phyloP scores from a whole-genome alignment of 1,284 basidiomycete species.

The Ceratobasidium sp. region DNA sequence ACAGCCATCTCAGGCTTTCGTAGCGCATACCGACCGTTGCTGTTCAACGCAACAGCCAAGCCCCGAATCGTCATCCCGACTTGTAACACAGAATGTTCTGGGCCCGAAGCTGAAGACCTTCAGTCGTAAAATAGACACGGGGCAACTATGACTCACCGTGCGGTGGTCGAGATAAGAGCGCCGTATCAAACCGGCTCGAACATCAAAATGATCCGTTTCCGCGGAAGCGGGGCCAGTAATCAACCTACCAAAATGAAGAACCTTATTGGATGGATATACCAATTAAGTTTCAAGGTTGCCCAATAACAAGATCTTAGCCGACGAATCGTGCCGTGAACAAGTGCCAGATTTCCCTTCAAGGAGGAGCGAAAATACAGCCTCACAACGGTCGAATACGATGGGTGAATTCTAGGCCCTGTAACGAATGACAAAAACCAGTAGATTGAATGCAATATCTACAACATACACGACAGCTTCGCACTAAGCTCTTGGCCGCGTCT shows the following conservation, averaged over 20 bases:
- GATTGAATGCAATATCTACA: constrained; percentile 3
- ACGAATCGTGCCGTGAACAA: not conserved
- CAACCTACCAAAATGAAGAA: not conserved
- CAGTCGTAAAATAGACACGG: not conserved
- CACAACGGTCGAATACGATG: not conserved
- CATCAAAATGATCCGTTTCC: constrained; percentile 13
- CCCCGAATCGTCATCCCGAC: constrained; percentile 4
- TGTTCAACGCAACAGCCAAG: constrained; percentile 58
- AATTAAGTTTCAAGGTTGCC: not conserved
- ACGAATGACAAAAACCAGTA: not conserved
- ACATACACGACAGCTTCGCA: not conserved
- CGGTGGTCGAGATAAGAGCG: not conserved
- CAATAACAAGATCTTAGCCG: not conserved
- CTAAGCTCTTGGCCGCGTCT: constrained; percentile 59
- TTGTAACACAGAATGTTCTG: not conserved
- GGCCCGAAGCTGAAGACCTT: not conserved
- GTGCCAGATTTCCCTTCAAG: too few species aligned
- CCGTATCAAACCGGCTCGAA: not conserved
- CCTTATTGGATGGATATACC: constrained; percentile 5
- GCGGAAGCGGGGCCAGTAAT: not conserved
- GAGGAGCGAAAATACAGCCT: not conserved
- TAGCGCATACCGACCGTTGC: constrained; percentile 63
- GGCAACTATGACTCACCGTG: not conserved
- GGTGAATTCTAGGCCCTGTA: not conserved
- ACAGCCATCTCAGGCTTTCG: constrained; percentile 79